Evolutionary conservation across 352 stramenopile species (phyloP).

Genomic region (Pythium rhizo-oryzae): DNA sequence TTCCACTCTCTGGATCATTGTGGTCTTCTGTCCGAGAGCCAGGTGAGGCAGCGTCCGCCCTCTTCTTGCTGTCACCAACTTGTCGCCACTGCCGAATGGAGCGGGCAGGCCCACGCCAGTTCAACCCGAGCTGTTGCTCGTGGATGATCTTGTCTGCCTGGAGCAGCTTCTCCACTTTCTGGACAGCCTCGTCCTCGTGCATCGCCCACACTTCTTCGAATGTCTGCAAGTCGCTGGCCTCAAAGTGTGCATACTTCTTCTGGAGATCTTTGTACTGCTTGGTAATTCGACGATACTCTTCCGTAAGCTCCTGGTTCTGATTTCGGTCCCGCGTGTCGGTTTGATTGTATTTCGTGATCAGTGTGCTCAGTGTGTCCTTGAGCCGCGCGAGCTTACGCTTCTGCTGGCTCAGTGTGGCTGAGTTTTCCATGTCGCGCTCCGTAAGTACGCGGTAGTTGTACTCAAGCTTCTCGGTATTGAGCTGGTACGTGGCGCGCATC

Average conservation of each 20-base stretch:
- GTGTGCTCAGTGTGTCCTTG: constrained; percentile 89
- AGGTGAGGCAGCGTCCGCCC: constrained; percentile 10
- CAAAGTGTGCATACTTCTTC: constrained; percentile 95
- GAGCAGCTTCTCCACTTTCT: constrained; percentile 87
- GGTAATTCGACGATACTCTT: constrained; percentile 93
- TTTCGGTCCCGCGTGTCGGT: constrained; percentile 86
- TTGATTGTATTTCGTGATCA: constrained; percentile 93
- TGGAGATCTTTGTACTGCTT: constrained; percentile 97
- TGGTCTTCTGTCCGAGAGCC: constrained; percentile 9
- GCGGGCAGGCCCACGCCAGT: constrained; percentile 63
- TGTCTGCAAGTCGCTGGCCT: constrained; percentile 85
- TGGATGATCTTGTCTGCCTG: constrained; percentile 90
- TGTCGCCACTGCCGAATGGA: constrained; percentile 61
- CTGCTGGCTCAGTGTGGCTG: constrained; percentile 89
- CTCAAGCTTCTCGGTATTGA: constrained; percentile 97
- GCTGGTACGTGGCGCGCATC: constrained; percentile 94
- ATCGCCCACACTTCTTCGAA: constrained; percentile 92
- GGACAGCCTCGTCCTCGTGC: constrained; percentile 88
- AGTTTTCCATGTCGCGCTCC: constrained; percentile 96
- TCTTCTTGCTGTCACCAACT: constrained; percentile 34
- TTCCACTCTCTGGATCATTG: constrained; percentile 10
- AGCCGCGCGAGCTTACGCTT: constrained; percentile 93
- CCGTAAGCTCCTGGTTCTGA: constrained; percentile 93
- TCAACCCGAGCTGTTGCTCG: constrained; percentile 90
- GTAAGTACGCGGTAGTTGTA: constrained; percentile 97